Evolutionary conservation across 2,329 filamentous ascomycete genomes (phyloP).

Genomic region (Cordyceps pruinosa): DNA sequence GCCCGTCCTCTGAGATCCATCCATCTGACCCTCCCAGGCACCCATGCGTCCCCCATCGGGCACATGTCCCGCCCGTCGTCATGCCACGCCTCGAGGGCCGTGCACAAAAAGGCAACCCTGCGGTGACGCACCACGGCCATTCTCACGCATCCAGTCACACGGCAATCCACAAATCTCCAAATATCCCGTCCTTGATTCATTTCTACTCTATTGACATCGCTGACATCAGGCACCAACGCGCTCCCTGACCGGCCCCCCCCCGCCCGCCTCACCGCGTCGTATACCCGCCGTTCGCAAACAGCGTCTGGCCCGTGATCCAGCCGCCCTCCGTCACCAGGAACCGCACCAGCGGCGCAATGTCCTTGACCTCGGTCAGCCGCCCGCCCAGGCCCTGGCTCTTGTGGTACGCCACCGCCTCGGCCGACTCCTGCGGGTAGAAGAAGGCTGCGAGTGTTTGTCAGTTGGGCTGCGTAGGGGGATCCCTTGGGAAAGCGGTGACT

Average conservation of each 20-base stretch:
- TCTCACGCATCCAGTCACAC: neutral
- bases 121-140: too few species aligned
- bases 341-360: conserved; percentile 38
- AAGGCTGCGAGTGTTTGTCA: conserved; percentile 25
- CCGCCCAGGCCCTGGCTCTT: conserved; percentile 36
- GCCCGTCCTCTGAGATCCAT: too few species aligned
- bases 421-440: conserved; percentile 37
- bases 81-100: too few species aligned
- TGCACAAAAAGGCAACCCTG: neutral
- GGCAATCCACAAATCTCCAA: neutral
- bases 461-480: neutral
- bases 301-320: conserved; percentile 41
- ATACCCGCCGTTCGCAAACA: conserved; percentile 43
- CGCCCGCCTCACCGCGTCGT: conserved; percentile 30
- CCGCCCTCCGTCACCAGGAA: conserved; percentile 37
- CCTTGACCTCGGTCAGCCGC: conserved; percentile 34
- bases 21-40: too few species aligned
- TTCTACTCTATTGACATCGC: neutral
- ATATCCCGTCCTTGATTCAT: neutral
- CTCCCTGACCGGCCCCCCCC: too few species aligned
- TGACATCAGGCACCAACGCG: neutral
- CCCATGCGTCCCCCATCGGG: too few species aligned
- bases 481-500: conserved; percentile 12
- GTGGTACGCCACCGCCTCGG: conserved; percentile 36
- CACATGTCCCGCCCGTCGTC: too few species aligned